Evolutionary conservation across 1,284 basidiomycete genomes (phyloP).

Genomic region (Heterobasidion occidentale): DNA sequence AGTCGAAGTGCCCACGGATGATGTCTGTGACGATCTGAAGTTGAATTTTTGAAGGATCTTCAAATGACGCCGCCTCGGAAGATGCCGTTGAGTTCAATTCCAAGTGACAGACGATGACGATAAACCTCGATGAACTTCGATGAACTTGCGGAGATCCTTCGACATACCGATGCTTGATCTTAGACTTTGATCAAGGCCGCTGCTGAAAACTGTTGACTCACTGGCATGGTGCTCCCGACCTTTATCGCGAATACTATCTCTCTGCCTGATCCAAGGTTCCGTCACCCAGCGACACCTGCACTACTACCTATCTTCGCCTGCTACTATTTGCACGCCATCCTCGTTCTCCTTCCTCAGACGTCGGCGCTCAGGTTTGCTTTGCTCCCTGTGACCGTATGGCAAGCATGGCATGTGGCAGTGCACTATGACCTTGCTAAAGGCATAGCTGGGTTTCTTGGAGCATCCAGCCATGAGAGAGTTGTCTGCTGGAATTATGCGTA

Average conservation of each 20-base stretch:
- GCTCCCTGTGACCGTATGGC: conserved; percentile 33
- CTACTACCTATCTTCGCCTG: conserved; percentile 31
- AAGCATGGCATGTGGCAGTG: conserved; percentile 28
- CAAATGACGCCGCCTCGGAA: too few species aligned
- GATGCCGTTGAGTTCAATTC: too few species aligned
- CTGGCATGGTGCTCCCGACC: too few species aligned
- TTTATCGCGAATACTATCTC: neutral
- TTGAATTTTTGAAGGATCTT: too few species aligned
- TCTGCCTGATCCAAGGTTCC: conserved; percentile 3
- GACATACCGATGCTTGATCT: too few species aligned
- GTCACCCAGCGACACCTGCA: conserved; percentile 8
- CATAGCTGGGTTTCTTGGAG: conserved; percentile 5
- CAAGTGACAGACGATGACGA: too few species aligned
- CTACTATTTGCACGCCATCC: conserved; percentile 37
- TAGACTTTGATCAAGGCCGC: too few species aligned
- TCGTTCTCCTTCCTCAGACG: conserved; percentile 38
- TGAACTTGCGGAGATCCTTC: too few species aligned
- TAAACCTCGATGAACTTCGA: too few species aligned
- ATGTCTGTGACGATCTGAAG: too few species aligned
- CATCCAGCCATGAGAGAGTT: conserved; percentile 17
- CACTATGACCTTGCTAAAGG: conserved; percentile 31
- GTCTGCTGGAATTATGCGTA: conserved; percentile 29
- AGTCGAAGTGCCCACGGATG: too few species aligned
- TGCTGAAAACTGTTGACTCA: too few species aligned
- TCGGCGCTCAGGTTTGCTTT: conserved; percentile 32